Evolutionary conservation across 345 rosid genomes (phyloP).

Genomic region (Lumnitzera littorea): DNA sequence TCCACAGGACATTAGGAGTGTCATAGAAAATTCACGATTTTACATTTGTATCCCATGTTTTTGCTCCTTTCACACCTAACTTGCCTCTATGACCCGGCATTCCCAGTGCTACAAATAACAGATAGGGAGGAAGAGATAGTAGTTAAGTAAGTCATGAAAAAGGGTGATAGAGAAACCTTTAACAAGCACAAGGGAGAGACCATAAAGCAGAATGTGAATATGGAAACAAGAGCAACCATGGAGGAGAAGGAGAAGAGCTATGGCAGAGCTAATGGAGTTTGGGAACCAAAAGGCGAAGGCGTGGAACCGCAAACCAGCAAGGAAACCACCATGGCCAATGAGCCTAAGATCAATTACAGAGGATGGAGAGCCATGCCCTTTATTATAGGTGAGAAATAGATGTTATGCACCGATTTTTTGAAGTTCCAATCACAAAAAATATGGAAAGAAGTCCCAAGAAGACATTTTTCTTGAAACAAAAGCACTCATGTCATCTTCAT

Average conservation of each 20-base stretch:
- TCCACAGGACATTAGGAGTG: too few relatives aligned
- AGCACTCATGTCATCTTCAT: too few relatives aligned
- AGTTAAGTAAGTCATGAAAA: too few relatives aligned
- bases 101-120: too few relatives aligned
- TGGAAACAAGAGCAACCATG: background rate
- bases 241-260: background rate
- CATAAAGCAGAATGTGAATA: background rate
- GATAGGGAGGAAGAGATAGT: too few relatives aligned
- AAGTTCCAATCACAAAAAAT: too few relatives aligned
- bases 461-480: too few relatives aligned
- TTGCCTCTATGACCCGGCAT: too few relatives aligned
- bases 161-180: background rate
- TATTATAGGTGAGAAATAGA: slow-evolving; percentile 38
- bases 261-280: background rate
- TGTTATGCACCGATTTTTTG: background rate
- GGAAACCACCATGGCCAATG: slow-evolving; percentile 6
- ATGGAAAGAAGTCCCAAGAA: too few relatives aligned
- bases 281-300: background rate
- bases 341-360: slow-evolving; percentile 40
- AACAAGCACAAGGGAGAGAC: background rate
- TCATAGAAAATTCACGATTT: too few relatives aligned
- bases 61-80: too few relatives aligned
- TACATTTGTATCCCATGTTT: too few relatives aligned
- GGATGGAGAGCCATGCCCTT: slow-evolving; percentile 78
- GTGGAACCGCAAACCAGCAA: slow-evolving; percentile 9